Evolutionary conservation across 116 monocot genomes (phyloP), one percentile per base, ranked within the genome.

Genomic region (Papilionanthe hybrid): DNA sequence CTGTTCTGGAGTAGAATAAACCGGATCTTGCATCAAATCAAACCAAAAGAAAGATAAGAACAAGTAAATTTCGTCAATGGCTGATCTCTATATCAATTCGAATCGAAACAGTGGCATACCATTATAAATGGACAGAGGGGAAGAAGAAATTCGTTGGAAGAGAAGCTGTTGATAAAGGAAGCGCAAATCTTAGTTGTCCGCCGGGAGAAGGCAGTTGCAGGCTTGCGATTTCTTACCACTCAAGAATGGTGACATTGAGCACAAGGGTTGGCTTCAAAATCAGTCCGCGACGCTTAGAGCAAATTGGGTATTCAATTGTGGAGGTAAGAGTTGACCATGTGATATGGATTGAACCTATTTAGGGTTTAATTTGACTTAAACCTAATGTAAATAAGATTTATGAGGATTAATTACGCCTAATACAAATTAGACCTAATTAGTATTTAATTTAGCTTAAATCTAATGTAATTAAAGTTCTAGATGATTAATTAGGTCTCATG

Each of bases 1-100:
- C 98, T 84, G 65, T 98, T 98, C 84, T 98, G 98, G 49, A 98
- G 90, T 87, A 98, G 81, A 30, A 98, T 94, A 82, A 98, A 98
- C 60, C 97, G 94, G 87, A 98, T 98, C 97, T 98, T 91, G 78
- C 75, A 79, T 56, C 77, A 12, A 76, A 49, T 68, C 47, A 67
- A 60, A 12, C 63, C n/a, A 43, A 65, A 43, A 29, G 22, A 41
- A 5, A 43, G 43, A 25, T 28, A 49, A 48, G 9, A 48, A 73
- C 20, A 23, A 48, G 23, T 27, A 45, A 1, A 25, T 50, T 75
- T 75, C 27, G n/a, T 50, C 49, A 5, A 79, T 67, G 23, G n/a
- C 41, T 49, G 2, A 53, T 53, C 53, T 15, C 18, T 15, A 53
- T 19, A 57, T 66, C 41, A 71, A 71, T 17, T 20, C 29, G 78